Evolutionary conservation across 1,284 basidiomycete species (phyloP).

Genomic region (Ustilago curta): DNA sequence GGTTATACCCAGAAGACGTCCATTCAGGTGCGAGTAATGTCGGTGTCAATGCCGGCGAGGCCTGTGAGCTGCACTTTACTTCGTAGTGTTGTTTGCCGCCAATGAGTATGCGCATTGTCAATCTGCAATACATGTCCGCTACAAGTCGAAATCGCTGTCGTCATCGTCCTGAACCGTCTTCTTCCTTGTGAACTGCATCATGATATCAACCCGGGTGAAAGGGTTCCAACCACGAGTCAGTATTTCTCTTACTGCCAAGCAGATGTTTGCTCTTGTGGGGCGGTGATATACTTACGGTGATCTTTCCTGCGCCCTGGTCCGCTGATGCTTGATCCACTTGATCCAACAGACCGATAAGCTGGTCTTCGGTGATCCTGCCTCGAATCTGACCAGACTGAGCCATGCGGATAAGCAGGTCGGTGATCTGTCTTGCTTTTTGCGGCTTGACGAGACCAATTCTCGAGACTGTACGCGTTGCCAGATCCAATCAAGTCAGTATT

Average conservation of each 20-base stretch:
- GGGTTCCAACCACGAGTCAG: not conserved
- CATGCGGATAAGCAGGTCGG: conserved; percentile 87
- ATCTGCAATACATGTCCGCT: not conserved
- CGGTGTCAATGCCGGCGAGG: not conserved
- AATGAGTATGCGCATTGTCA: not conserved
- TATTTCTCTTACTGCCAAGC: not conserved
- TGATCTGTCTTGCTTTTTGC: conserved; percentile 85
- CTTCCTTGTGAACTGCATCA: conserved; percentile 45
- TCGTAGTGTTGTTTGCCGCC: not conserved
- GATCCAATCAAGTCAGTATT: not conserved
- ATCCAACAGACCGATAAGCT: conserved; percentile 90
- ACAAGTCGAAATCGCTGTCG: conserved; percentile 59
- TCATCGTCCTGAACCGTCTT: conserved; percentile 56
- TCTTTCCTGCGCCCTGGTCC: conserved; percentile 52
- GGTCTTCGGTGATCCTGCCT: conserved; percentile 85
- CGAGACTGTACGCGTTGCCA: conserved; percentile 74
- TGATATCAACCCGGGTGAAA: not conserved
- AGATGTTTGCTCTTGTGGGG: too few species aligned
- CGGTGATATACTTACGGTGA: conserved; percentile 57
- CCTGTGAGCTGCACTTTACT: not conserved
- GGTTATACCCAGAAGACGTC: conserved; percentile 1
- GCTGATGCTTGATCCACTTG: conserved; percentile 76
- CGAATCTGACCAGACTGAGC: conserved; percentile 91
- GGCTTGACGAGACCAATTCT: conserved; percentile 93
- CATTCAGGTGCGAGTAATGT: too few species aligned